Evolutionary conservation across 2,329 filamentous ascomycete genomes (phyloP).

Genomic region (Pyricularia pennisetigena): DNA sequence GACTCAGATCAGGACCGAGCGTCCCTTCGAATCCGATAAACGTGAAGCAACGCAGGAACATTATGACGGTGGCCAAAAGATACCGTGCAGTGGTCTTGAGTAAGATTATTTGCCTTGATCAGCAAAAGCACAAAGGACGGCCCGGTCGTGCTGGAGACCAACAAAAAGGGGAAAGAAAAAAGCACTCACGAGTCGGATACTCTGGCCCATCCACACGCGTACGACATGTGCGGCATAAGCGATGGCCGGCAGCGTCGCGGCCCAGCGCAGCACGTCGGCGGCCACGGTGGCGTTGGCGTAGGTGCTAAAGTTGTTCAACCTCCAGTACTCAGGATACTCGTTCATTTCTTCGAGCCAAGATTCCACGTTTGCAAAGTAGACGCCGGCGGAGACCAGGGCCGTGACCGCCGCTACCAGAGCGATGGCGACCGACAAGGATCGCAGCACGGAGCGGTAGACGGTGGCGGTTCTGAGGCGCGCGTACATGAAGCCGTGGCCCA

Average conservation of each 20-base stretch:
- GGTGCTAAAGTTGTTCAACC: not conserved
- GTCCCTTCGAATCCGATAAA: constrained; percentile 9
- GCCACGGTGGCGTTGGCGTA: not conserved
- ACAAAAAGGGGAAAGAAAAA: constrained; percentile 2
- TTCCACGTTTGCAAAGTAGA: not conserved
- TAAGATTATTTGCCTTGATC: not conserved
- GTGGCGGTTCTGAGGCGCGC: constrained; percentile 6
- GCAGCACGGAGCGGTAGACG: constrained; percentile 6
- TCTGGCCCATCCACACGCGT: not conserved
- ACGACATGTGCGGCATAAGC: not conserved
- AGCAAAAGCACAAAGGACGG: not conserved
- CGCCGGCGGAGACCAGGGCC: constrained; percentile 6
- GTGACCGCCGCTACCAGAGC: constrained; percentile 9
- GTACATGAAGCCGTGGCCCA: constrained; percentile 14
- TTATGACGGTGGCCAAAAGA: constrained; percentile 21
- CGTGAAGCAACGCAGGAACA: constrained; percentile 16
- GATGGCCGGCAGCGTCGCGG: not conserved
- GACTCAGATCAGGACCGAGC: not conserved
- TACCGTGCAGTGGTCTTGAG: constrained; percentile 19
- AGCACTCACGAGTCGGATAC: not conserved
- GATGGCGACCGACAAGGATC: constrained; percentile 7
- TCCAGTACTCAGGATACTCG: not conserved
- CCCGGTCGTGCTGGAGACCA: too few species aligned
- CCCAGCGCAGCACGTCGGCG: not conserved
- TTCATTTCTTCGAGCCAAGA: not conserved